Evolutionary conservation across 805 yeast genomes (phyloP).

Genomic region (Brettanomyces custersianus): DNA sequence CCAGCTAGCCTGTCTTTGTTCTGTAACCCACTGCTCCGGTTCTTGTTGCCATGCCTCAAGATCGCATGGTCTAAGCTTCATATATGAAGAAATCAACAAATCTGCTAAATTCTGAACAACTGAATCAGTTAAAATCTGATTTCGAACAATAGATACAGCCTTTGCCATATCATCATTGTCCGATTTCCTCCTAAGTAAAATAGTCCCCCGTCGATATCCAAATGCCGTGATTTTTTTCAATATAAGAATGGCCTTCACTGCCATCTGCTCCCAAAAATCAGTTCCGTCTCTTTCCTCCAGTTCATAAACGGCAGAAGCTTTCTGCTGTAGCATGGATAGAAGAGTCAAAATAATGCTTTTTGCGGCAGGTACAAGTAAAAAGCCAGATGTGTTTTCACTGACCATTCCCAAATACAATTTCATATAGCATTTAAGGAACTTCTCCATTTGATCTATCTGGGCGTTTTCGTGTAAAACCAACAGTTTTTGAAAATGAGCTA

Average conservation of each 20-base stretch:
- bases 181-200: slow-evolving; percentile 48
- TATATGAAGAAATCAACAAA: slow-evolving; percentile 61
- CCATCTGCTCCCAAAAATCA: slow-evolving; percentile 67
- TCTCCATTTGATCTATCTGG: slow-evolving; percentile 45
- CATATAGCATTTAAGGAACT: slow-evolving; percentile 64
- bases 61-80: slow-evolving; percentile 66
- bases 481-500: slow-evolving; percentile 52
- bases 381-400: slow-evolving; percentile 55
- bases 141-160: slow-evolving; percentile 44
- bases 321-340: slow-evolving; percentile 49
- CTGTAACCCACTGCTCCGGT: slow-evolving; percentile 91
- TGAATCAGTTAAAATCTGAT: slow-evolving; percentile 49
- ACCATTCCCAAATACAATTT: slow-evolving; percentile 61
- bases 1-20: slow-evolving; percentile 67
- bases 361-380: slow-evolving; percentile 59
- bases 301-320: slow-evolving; percentile 57
- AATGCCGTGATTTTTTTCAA: slow-evolving; percentile 57
- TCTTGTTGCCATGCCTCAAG: slow-evolving; percentile 74
- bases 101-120: slow-evolving; percentile 53
- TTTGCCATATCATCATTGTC: slow-evolving; percentile 55
- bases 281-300: slow-evolving; percentile 33
- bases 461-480: slow-evolving; percentile 43
- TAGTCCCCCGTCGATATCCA: slow-evolving; percentile 58
- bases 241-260: slow-evolving; percentile 55
- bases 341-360: slow-evolving; percentile 52